Conservation (phyloP, 2,329 filamentous ascomycete genomes). For the Botrytis fabae region DNA sequence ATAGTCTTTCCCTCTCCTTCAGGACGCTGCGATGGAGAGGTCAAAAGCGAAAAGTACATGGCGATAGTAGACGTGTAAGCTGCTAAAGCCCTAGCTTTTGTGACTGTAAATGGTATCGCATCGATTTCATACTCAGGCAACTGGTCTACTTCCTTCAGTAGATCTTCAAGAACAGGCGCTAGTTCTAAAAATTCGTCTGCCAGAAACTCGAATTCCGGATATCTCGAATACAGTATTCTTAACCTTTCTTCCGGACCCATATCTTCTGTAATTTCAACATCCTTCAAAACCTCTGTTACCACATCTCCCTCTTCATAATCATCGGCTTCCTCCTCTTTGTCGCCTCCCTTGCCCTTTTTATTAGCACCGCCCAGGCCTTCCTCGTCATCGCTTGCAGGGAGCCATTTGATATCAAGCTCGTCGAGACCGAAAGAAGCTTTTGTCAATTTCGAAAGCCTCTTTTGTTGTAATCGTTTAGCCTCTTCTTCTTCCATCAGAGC, state of each 20-base stretch:
- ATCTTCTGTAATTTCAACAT: slow-evolving; percentile 76
- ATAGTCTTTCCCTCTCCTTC: slow-evolving; percentile 58
- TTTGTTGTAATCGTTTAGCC: slow-evolving; percentile 83
- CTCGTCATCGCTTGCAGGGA: slow-evolving; percentile 38
- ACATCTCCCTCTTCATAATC: slow-evolving; percentile 55
- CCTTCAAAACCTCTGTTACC: slow-evolving; percentile 85
- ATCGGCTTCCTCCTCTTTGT: slow-evolving; percentile 49
- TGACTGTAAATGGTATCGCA: slow-evolving; percentile 42
- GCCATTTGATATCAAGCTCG: slow-evolving; percentile 71
- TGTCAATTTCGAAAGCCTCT: slow-evolving; percentile 84
- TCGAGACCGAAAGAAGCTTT: slow-evolving; percentile 94
- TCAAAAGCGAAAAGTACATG: slow-evolving; percentile 94
- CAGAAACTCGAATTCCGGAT: slow-evolving; percentile 89
- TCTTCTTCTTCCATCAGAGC: slow-evolving; percentile 92
- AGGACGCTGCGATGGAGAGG: slow-evolving; percentile 68
- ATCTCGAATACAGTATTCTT: slow-evolving; percentile 74
- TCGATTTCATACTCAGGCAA: slow-evolving; percentile 33
- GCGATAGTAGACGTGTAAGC: slow-evolving; percentile 84
- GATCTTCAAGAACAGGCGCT: slow-evolving; percentile 58
- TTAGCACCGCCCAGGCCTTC: background rate
- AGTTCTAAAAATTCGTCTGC: slow-evolving; percentile 62
- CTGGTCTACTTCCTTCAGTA: slow-evolving; percentile 57
- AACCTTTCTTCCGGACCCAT: slow-evolving; percentile 74
- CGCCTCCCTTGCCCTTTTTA: slow-evolving; percentile 48
- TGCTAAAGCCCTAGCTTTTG: slow-evolving; percentile 78